Conservation (phyloP, 768 basidiomycete genomes). For the Calocera viscosa region DNA sequence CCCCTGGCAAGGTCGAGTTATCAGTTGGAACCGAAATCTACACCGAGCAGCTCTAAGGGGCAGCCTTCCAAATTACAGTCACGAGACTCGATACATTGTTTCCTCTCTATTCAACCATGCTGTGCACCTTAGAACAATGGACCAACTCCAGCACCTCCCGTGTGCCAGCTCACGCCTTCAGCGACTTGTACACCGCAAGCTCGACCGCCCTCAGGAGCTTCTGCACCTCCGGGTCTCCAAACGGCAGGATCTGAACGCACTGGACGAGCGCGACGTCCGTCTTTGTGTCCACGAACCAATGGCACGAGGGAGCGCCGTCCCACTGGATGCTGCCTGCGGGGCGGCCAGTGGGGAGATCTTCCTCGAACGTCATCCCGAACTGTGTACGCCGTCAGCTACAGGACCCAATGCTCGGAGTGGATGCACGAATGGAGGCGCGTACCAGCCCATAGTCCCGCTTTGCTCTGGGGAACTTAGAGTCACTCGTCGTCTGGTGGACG, state of each 20-base stretch:
- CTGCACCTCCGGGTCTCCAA: constrained; percentile 5
- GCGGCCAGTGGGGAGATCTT: constrained; percentile 4
- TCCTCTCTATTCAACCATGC: too few species aligned
- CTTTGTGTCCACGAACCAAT: constrained; percentile 1
- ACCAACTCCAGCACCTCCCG: too few species aligned
- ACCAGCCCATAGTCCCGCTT: too few species aligned
- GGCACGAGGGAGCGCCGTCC: neutral
- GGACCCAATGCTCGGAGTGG: neutral
- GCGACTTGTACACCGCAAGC: neutral
- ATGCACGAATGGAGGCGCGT: too few species aligned
- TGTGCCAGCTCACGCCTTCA: neutral
- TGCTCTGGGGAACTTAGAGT: too few species aligned
- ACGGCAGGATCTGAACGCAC: neutral
- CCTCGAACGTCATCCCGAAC: constrained; percentile 6
- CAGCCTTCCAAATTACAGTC: too few species aligned
- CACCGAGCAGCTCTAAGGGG: too few species aligned
- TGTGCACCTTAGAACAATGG: too few species aligned
- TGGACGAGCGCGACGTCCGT: neutral
- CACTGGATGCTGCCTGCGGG: constrained; percentile 5
- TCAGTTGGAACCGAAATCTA: too few species aligned
- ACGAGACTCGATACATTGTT: too few species aligned
- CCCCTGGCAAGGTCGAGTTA: too few species aligned
- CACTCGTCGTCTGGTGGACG: too few species aligned
- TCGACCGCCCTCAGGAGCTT: neutral
- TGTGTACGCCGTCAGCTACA: neutral